Base-by-base conservation (phyloP, 163 green algal genomes). In the Chlorella variabilis region DNA sequence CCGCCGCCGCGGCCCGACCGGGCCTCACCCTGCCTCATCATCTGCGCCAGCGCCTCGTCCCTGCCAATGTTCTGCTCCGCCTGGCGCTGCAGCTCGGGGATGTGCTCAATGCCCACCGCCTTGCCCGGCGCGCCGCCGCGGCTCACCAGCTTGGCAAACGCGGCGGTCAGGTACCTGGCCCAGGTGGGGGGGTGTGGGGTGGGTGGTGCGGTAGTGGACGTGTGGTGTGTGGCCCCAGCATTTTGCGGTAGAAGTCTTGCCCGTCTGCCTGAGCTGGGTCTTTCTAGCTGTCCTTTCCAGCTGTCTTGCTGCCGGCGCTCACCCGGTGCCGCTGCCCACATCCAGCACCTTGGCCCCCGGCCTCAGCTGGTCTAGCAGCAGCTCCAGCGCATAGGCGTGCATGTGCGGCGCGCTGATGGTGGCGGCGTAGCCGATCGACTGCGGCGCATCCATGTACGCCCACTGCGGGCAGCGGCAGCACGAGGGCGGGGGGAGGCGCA, bases 331-430 rank as follows among this genome's bases (percentile, higher is more conserved):
- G 83, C 85, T 58, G 89, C 92, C 92, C 6, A 95, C 88, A 58
- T 95, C 92, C 51, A 96, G 83, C 41, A 86, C 89, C 9, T 25
- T 39, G 0, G 85, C 89, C 33, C 91, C 91, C 9, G 88, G 87
- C 9, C 25, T n/a, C 25, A 93, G 82, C 41, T 89, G 78, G 1
- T 69, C 23, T 59, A 81, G 70, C 75, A 96, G 82, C 48, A 96
- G 84, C 82, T 96, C 89, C 81, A 96, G 78, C 27, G 77, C 89
- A 21, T 84, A 82, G 29, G 89, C 92, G 74, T 96, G 92, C 90
- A 96, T 94, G 83, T 94, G 91, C 5, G 92, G 92, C 3, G 92
- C 91, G 17, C 79, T 90, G 82, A 96, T 96, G 74, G 89, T 95
- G 63, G 91, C 86, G 25, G 77, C 87, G 34, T 86, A 75, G 4